Evolutionary conservation across 2,329 filamentous ascomycete genomes (phyloP), one percentile per base, ranked within the genome.

Genomic region (Colletotrichum sp.): DNA sequence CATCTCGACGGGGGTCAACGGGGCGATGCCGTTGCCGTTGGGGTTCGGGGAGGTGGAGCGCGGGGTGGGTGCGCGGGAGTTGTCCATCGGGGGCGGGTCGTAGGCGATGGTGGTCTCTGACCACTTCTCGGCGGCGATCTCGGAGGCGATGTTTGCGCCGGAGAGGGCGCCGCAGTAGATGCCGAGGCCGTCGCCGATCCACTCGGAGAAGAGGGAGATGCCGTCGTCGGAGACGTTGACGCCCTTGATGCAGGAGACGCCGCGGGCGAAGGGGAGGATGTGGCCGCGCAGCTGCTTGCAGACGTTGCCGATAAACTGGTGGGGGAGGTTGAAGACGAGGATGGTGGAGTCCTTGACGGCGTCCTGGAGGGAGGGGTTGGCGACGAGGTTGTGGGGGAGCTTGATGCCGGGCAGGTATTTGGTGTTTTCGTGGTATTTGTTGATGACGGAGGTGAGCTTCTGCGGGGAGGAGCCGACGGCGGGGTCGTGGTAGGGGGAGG

Each of bases 131-230:
- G 93, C 91, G 2, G 97, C 97, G 81, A 99, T 97, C 85, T 99
- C 98, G 79, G 91, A 94, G 66, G 98, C 97, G 81, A 99, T 97
- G 88, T 99, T 99, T 81, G 97, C 97, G 71, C 97, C 97, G 58
- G 95, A 98, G 52, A 99, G 91, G 12, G 97, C 96, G 81, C 97
- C 97, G 81, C 96, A 98, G 89, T 99, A 99, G 84, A 99, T 99
- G 77, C 94, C 95, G 24, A 99, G 90, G 34, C 94, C 93, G 83
- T 95, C 93, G 73, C 96, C 96, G 82, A 99, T 99, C 84, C 94
- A 95, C 86, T 99, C 97, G 71, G 95, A 98, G 88, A 99, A 98
- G 71, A 99, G 91, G 81, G 93, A 93, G 80, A 99, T 93, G 71
- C 94, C 95, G 67, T 95, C 93, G 81, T 96, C 94, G 6, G 94